phyloP scores from a whole-genome alignment of 2,329 filamentous ascomycete species.

The Ophioceras dolichostomum region DNA sequence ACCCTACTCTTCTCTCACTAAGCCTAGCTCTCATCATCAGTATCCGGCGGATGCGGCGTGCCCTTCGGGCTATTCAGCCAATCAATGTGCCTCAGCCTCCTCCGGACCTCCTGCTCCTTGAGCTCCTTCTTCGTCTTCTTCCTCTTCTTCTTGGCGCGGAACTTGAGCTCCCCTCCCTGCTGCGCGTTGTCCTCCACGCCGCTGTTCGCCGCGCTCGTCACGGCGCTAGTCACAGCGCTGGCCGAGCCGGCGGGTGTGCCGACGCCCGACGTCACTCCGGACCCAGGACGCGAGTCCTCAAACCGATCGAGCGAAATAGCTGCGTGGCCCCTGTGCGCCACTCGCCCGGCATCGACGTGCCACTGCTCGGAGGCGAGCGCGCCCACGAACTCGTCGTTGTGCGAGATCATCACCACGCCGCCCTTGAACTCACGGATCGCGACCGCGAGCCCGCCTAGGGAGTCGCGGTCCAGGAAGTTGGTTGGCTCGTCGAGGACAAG shows the following conservation, averaged over 20 bases:
- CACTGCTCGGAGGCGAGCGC: constrained; percentile 93
- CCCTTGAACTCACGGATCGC: constrained; percentile 97
- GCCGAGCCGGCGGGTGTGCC: constrained; percentile 28
- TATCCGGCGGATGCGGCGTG: constrained; percentile 64
- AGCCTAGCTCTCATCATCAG: constrained; percentile 74
- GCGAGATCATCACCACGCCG: constrained; percentile 97
- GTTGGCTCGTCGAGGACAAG: constrained; percentile 97
- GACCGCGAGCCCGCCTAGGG: constrained; percentile 89
- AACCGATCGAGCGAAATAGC: constrained; percentile 72
- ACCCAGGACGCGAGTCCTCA: constrained; percentile 63
- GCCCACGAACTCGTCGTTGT: constrained; percentile 98
- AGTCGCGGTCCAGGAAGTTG: constrained; percentile 98
- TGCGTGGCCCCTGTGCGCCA: constrained; percentile 70
- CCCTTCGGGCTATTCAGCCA: constrained; percentile 81
- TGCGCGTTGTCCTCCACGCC: constrained; percentile 69
- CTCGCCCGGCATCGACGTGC: constrained; percentile 79
- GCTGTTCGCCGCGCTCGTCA: constrained; percentile 53
- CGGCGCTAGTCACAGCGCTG: constrained; percentile 44
- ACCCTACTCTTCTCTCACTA: too few species aligned
- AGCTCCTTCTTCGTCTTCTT: constrained; percentile 96
- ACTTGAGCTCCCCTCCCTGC: constrained; percentile 55
- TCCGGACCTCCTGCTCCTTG: constrained; percentile 84
- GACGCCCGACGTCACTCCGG: constrained; percentile 14
- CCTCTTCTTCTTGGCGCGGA: constrained; percentile 87
- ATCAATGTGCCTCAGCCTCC: constrained; percentile 74